Base-by-base conservation (phyloP, 441 rosid species). In the Adansonia madagascariensis region DNA sequence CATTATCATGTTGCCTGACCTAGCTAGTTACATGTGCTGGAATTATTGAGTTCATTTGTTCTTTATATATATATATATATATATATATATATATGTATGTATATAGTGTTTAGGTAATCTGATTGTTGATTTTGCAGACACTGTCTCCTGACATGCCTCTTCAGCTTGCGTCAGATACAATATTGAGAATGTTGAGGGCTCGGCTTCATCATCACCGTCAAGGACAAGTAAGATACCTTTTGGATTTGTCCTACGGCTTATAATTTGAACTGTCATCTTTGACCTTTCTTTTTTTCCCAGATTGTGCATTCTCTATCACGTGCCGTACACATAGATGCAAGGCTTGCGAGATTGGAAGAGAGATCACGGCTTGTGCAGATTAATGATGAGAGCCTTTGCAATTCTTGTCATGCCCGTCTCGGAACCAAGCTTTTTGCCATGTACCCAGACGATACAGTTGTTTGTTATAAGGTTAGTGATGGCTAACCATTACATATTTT, bases 391-490 rank as follows among this genome's bases (percentile, higher is more conserved):
- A 94, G 98, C 84, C 90, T 94, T 5, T 94, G 99, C 31, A 97
- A 91, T 84, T 94, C 98, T 67, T 94, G 98, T 79, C 90, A 87
- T 71, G 89, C 98, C 8, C 94, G 94, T 31, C 91, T 96, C 11
- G 98, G 99, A 43, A 94, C 98, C 9, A 92, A 92, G 84, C 89
- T 96, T 44, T 96, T 96, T 86, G 99, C 99, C 2, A 96, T 94
- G 99, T 94, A 91, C 79, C 98, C 98, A 0, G 97, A 92, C 67
- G 99, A 94, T 75, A 91, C 94, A 4, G 87, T 94, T 66, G 97
- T 92, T 67, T 96, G 99, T 83, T 96, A 96, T 82, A 96, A 96
- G 98, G 99, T 93, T 65, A 69, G 90, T 80, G 64, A 68, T 17
- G 71, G 44, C 70, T 57, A 50, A 57, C 20, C 6, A 44, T 50